A percentile compares a stretch with the other conserved stretches of the same genome.
Evolutionary conservation across 495 filamentous ascomycete genomes (phyloP).

Genomic region (Penicillium desertorum): DNA sequence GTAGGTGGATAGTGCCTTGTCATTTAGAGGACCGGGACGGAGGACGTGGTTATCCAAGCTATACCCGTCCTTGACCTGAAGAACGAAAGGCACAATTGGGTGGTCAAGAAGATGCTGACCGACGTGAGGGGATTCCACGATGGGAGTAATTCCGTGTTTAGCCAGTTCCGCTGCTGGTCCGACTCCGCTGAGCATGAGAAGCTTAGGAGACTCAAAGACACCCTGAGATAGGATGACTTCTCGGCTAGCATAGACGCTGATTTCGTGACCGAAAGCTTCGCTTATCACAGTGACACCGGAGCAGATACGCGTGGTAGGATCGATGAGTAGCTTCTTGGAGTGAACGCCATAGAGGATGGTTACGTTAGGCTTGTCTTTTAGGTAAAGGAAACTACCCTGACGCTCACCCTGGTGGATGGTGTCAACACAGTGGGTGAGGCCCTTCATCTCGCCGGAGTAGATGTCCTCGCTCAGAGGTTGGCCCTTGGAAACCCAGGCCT

Average conservation of each 20-base stretch:
- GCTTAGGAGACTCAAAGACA: slow-evolving; percentile 47
- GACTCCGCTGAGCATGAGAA: slow-evolving; percentile 51
- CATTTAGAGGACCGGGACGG: slow-evolving; percentile 45
- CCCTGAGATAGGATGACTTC: slow-evolving; percentile 50
- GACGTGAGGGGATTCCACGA: slow-evolving; percentile 49
- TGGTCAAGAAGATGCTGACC: slow-evolving; percentile 63
- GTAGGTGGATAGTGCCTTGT: slow-evolving; percentile 48
- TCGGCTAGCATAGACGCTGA: slow-evolving; percentile 38
- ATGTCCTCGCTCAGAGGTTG: slow-evolving; percentile 53
- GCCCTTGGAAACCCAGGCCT: slow-evolving; percentile 58
- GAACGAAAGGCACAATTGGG: slow-evolving; percentile 53
- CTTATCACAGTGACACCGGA: slow-evolving; percentile 53
- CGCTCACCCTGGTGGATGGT: slow-evolving; percentile 60
- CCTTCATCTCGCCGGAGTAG: slow-evolving; percentile 55
- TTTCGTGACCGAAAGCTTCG: slow-evolving; percentile 12
- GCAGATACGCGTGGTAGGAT: slow-evolving; percentile 36
- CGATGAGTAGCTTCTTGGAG: slow-evolving; percentile 57
- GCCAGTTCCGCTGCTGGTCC: slow-evolving; percentile 45
- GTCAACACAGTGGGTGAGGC: slow-evolving; percentile 55
- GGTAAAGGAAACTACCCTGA: slow-evolving; percentile 51
- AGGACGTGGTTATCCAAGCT: slow-evolving; percentile 56
- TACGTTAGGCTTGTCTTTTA: slow-evolving; percentile 57
- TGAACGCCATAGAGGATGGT: slow-evolving; percentile 48
- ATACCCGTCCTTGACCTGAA: slow-evolving; percentile 55
- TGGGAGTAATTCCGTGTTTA: slow-evolving; percentile 47